Evolutionary conservation across 2,329 filamentous ascomycete species (phyloP), one percentile per base, ranked within the genome.

Genomic region (Colletotrichum eremochloae): DNA sequence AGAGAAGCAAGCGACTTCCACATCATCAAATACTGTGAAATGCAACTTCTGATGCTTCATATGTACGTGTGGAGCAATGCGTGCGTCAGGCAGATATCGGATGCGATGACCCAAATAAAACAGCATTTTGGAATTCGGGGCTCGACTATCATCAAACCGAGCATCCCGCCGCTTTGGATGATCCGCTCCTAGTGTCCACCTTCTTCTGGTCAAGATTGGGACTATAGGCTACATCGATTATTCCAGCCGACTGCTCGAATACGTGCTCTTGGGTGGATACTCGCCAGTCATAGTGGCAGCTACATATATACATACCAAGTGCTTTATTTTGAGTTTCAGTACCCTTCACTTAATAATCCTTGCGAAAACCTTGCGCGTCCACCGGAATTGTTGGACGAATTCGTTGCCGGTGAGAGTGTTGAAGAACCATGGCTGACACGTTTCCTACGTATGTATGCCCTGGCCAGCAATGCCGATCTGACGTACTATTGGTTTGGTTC

Each of bases 401-500:
- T 42, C 48, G 24, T 12, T 29, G 46, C 31, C 36, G n/a, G 61
- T 29, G 14, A 36, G 61, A 20, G 44, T 5, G 38, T 64, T 64
- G 62, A 40, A 55, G 29, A 42, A 36, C 1, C 15, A 24, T 44
- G 62, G 48, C 3, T 68, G 63, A 61, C 68, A 50, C 48, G 20
- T 18, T 55, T 52, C 24, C 24, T 24, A 24, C 24, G 24, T 24
- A 24, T 24, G 15, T 36, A 9, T 36, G 29, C 53, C 63, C 63
- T 58, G 61, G 63, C 11, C 18, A 31, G 38, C 24, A 40, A 50
- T 38, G 65, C 46, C 29, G 42, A 71, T 71, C 48, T 57, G 24
- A 44, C 63, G 40, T 48, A 50, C 64, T 63, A 56, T 38, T 42
- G 56, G 46, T 71, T 67, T 62, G 52, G 56, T 5, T 42, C 36